Conservation (phyloP, 129 eudicot genomes). For the Chrysanthemum makinoi region DNA sequence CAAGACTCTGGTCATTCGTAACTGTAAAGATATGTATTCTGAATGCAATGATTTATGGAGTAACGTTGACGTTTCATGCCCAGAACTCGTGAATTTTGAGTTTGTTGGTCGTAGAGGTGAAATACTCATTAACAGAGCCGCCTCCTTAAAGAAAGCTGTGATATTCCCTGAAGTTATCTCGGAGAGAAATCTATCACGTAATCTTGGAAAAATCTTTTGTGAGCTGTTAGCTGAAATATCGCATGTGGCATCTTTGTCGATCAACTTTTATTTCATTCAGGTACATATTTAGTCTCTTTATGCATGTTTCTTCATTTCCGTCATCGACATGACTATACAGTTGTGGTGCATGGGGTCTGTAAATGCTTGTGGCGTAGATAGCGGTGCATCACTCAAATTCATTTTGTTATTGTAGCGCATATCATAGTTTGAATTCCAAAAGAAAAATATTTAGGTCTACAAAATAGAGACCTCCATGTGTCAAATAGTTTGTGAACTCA, state of each 20-base stretch:
- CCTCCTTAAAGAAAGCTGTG: constrained; percentile 2
- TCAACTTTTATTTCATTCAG: background rate
- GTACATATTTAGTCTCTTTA: background rate
- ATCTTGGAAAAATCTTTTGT: background rate
- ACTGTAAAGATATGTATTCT: no score
- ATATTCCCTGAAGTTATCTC: background rate
- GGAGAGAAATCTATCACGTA: background rate
- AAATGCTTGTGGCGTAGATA: no score
- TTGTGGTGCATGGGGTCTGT: no score
- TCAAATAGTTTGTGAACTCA: no score
- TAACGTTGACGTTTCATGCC: background rate
- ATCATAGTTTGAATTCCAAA: no score
- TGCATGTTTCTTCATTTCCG: no score
- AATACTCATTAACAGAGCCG: background rate
- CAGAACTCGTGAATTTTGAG: background rate
- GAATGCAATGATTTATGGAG: background rate
- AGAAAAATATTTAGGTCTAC: no score
- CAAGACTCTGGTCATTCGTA: no score
- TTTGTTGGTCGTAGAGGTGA: background rate
- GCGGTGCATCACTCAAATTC: no score
- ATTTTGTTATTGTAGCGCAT: no score
- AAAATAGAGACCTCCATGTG: no score
- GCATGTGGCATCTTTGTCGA: background rate
- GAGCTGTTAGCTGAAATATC: background rate
- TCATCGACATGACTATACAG: no score